Evolutionary conservation across 164 flowering plant genomes (phyloP), one percentile per base, ranked within the genome.

Genomic region (grape (Vitis vinifera)): DNA sequence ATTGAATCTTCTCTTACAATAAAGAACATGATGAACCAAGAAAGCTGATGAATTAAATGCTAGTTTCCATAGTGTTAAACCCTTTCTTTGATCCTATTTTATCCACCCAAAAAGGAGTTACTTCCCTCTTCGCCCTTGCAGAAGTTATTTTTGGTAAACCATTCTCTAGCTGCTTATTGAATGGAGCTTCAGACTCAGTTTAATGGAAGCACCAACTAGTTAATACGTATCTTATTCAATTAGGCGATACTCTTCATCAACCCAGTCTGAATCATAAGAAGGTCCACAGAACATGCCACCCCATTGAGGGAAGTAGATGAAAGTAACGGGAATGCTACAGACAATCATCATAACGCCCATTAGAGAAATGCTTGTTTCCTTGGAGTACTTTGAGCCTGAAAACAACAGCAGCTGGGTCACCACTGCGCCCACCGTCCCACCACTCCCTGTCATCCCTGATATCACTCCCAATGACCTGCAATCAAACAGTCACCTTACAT

Each of bases 391-490:
- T 9, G 79, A 63, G 63, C 91, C 88, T 29, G 88, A 81, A 71
- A 89, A 87, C 29, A 89, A 50, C 30, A 87, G 55, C 55, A 83
- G 48, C 69, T 89, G 91, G 0, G 91, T 87, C 37, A 85, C 74
- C 19, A 87, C 91, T 63, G 93, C 88, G n/a, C 91, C 91, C n/a
- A 89, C 37, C 0, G 87, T 79, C 15, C 90, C 93, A 4, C 93
- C 93, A 71, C 89, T 83, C 48, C 91, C 93, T 19, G 93, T 85
- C 88, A 89, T 87, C 58, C 93, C 93, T 57, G 91, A 74, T 49
- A 89, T 79, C 56, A 87, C 89, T 58, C 93, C 93, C 12, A 85
- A 74, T 27, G 89, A 85, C 80, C 93, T 89, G 83, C 77, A 76
- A 59, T 11, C 15, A 65, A 3, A 57, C 27, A 67, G 13, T 51